phyloP scores from a whole-genome alignment of 805 yeast genomes.

The Yueomyces sinensis region DNA sequence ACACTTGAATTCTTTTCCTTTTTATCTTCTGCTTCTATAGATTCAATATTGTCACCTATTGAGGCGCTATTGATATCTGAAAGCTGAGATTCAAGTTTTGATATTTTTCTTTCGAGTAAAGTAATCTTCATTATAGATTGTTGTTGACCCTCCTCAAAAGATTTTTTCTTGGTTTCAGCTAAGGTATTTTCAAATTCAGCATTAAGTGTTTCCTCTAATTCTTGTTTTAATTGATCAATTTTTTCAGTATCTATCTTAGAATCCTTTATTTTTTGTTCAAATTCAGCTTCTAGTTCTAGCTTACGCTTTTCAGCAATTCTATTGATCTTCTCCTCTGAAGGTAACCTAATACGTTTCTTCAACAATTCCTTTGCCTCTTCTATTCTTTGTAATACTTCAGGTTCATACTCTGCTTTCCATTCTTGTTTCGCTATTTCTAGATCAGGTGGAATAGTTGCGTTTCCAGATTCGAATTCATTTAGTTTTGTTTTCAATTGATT shows the following conservation, averaged over 20 bases:
- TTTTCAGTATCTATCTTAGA: neutral
- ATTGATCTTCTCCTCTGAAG: conserved; percentile 42
- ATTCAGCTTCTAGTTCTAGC: conserved; percentile 14
- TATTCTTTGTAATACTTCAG: conserved; percentile 16
- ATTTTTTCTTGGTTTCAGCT: conserved; percentile 12
- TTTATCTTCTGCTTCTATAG: conserved; percentile 1
- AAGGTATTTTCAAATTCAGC: conserved; percentile 9
- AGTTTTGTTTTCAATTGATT: conserved; percentile 13
- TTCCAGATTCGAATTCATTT: no score
- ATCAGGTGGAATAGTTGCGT: no score
- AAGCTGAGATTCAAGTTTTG: conserved; percentile 18
- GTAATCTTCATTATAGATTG: conserved; percentile 22
- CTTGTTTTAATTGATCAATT: conserved; percentile 3
- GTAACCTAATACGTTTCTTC: conserved; percentile 34
- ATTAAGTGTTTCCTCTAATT: conserved; percentile 11
- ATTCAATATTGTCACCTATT: neutral
- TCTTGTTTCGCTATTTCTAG: conserved; percentile 10
- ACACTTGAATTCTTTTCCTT: conserved; percentile 1
- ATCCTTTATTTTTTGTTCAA: conserved; percentile 8
- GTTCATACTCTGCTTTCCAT: conserved; percentile 27
- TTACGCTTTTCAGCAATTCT: conserved; percentile 34
- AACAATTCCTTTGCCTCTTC: conserved; percentile 33
- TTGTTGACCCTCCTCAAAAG: conserved; percentile 23
- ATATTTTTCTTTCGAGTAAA: conserved; percentile 16
- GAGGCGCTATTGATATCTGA: no score